Base-by-base conservation (phyloP, 2,329 filamentous ascomycete species). In the Talaromyces sp. region DNA sequence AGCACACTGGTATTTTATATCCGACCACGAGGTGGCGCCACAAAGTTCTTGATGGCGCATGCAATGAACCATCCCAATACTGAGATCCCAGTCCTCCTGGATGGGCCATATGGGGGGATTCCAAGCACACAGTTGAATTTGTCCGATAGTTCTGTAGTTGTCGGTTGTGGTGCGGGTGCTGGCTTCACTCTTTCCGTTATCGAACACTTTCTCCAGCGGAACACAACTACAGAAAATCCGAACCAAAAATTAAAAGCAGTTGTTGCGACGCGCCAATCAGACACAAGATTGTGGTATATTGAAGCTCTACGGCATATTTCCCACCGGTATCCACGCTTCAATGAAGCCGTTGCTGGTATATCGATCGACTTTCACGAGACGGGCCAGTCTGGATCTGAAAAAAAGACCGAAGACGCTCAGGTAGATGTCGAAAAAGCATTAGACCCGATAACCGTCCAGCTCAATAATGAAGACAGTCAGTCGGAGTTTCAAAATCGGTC, bases 91-190 rank as follows among this genome's bases (percentile, higher is more conserved):
- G 82, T 88, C 0, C 71, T 86, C 0, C 67, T 88, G 0, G 86
- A 88, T 47, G 86, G 86, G 0, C 86, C 86, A 0, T 88, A 88
- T 64, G 85, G 86, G 0, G 86, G 85, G 0, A 65, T 85, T 19
- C 73, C 78, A 1, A 70, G 70, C 2, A 68, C 71, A 5, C 78
- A 79, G 54, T 70, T 81, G 11, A 39, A 37, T 15, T 68, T 72
- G 0, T 82, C 80, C 60, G 80, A 85, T 57, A 74, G 73, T 8
- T 72, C 76, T 0, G 70, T 88, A 0, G 72, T 87, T 17, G 73
- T 87, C 3, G 82, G 83, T 0, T 85, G 86, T 10, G 86, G 86
- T 0, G 84, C 86, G 0, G 86, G 86, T 1, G 83, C 82, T 2
- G 84, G 84, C 83, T 72, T 79, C 80, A 1, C 70, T 88, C 0